Percentiles rank a stretch among this genome's conserved stretches.
phyloP scores from a whole-genome alignment of 75 land plant species.

The Sequoia sempervirens region DNA sequence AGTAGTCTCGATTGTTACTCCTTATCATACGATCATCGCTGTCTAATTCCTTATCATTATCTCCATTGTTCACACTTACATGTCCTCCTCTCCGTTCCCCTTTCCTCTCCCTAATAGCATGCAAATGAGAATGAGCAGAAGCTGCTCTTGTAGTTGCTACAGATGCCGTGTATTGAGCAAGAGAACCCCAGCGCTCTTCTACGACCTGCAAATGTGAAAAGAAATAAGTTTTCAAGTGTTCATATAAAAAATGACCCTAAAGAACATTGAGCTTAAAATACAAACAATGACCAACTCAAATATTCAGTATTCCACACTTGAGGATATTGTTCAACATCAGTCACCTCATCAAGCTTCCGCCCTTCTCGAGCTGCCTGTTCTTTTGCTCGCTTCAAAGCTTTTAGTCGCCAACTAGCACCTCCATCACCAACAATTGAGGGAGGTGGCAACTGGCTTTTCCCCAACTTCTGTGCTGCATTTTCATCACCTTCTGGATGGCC shows the following conservation, averaged over 20 bases:
- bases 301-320: background rate
- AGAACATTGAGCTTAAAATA: slow-evolving; percentile 6
- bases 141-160: slow-evolving; percentile 61
- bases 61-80: slow-evolving; percentile 9
- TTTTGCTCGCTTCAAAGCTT: slow-evolving; percentile 91
- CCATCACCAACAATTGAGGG: slow-evolving; percentile 89
- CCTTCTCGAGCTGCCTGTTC: slow-evolving; percentile 98
- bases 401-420: slow-evolving; percentile 93
- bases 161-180: slow-evolving; percentile 56
- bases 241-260: background rate
- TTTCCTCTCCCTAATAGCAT: slow-evolving; percentile 76
- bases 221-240: background rate
- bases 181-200: slow-evolving; percentile 92
- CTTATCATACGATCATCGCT: slow-evolving; percentile 31
- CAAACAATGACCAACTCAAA: slow-evolving; percentile 2
- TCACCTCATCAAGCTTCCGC: slow-evolving; percentile 65
- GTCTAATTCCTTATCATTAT: slow-evolving; percentile 20
- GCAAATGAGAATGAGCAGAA: slow-evolving; percentile 81
- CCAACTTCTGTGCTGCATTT: slow-evolving; percentile 8
- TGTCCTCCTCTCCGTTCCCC: slow-evolving; percentile 24
- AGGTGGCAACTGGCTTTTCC: slow-evolving; percentile 24
- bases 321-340: slow-evolving; percentile 11
- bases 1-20: slow-evolving; percentile 33
- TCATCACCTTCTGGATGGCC: slow-evolving; percentile 67
- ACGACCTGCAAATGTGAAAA: slow-evolving; percentile 51